Base-by-base conservation (phyloP, 2,329 filamentous ascomycete genomes). In the Karstenula rhodostoma region DNA sequence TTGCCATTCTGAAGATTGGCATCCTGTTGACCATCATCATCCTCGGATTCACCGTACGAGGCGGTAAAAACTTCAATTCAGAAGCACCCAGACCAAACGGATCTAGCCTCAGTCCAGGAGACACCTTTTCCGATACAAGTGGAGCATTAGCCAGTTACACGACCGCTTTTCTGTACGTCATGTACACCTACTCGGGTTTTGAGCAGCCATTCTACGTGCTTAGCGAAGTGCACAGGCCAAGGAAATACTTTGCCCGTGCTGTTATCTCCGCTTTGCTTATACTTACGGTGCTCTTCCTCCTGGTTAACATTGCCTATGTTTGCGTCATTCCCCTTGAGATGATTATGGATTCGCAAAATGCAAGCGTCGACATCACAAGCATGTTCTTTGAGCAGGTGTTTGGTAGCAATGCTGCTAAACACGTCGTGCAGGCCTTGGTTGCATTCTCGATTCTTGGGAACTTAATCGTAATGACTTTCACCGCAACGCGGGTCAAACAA, bases 381-480 rank as follows among this genome's bases (percentile, higher is more conserved):
- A 22, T 57, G 1, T 67, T 68, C 42, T 62, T 66, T 47, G 23
- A 59, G 32, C 51, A 68, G 10, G 56, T 79, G 13, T 76, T 70
- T n/a, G 67, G 68, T 3, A 49, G 40, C 48, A 58, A 70, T 1
- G 60, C 53, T 52, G 66, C 73, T 6, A 62, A 70, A 13, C 73
- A 77, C 1, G 78, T 83, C 12, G 77, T 85, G 63, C 78, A 71
- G 25, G 47, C 47, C 13, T 32, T 49, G 13, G 47, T 33, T 15
- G 47, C 47, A 17, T 49, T 87, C 23, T 85, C 83, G 1, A 82
- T 81, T 27, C 78, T 87, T 49, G 85, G 85, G 0, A 87, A 87
- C 65, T 81, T 87, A 49, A 78, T 87, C 12, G 82, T 85, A n/a
- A 84, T 84, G 73, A 87, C 85, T 0, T 87, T 84, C 64, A 85